These are phyloP conservation scores for Starmerella sp. DNA, from an alignment of 805 yeast species.

Conservation along the genomic window DNA sequence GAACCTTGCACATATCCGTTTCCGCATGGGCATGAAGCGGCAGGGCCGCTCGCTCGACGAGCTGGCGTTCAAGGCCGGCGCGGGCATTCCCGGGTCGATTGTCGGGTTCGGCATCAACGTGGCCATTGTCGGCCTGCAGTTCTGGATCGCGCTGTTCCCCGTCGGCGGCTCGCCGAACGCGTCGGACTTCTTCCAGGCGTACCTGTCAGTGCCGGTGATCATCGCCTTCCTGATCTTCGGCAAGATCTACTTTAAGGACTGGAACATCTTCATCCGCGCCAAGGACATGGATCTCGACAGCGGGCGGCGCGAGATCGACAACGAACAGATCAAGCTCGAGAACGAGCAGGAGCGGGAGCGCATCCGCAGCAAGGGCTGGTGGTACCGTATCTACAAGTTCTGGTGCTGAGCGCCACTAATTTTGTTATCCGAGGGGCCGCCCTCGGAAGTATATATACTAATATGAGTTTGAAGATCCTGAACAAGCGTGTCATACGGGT, in stretches of 20 bases:
- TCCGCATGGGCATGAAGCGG: conserved; percentile 46
- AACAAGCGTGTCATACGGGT: too few relatives aligned
- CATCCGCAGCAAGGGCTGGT: background rate
- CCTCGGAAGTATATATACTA: background rate
- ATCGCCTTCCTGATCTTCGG: conserved; percentile 40
- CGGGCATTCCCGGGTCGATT: conserved; percentile 57
- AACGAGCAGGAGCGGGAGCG: conserved; percentile 4
- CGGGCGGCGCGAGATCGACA: conserved; percentile 48
- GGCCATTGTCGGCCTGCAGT: conserved; percentile 59
- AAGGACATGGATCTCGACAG: conserved; percentile 49
- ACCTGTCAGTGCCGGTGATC: conserved; percentile 39
- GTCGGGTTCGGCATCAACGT: conserved; percentile 49
- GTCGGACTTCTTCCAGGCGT: conserved; percentile 40
- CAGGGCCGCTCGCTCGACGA: conserved; percentile 65
- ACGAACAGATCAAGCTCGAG: conserved; percentile 6
- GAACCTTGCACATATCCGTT: conserved; percentile 55
- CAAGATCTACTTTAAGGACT: conserved; percentile 37
- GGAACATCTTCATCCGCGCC: conserved; percentile 33
- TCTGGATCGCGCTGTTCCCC: conserved; percentile 76
- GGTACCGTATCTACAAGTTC: conserved; percentile 6
- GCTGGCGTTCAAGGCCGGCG: conserved; percentile 52
- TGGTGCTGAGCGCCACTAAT: conserved; percentile 9
- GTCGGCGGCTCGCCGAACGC: conserved; percentile 35
- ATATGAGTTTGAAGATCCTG: background rate
- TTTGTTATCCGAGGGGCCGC: background rate